Evolutionary conservation across 495 filamentous ascomycete genomes (phyloP).

Genomic region (Elaphomyces granulatus): DNA sequence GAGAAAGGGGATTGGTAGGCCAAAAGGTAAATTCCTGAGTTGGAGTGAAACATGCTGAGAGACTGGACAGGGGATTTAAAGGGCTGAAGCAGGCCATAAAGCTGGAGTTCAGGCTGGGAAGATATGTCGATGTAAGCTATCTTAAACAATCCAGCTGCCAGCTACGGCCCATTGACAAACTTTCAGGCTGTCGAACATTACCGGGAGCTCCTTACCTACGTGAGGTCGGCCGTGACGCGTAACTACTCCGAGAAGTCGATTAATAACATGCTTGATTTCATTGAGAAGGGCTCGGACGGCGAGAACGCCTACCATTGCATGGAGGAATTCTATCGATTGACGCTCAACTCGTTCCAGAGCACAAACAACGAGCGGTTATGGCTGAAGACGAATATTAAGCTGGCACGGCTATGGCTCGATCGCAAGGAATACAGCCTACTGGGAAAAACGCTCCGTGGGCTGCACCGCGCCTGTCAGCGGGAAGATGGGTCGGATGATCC

Average conservation of each 20-base stretch:
- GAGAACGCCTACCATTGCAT: constrained; percentile 69
- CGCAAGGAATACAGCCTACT: constrained; percentile 75
- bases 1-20: constrained; percentile 85
- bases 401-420: constrained; percentile 80
- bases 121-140: constrained; percentile 61
- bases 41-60: constrained; percentile 9
- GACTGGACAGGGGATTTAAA: constrained; percentile 66
- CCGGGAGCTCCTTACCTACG: constrained; percentile 87
- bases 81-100: constrained; percentile 96
- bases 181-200: constrained; percentile 90
- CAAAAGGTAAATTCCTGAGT: not conserved
- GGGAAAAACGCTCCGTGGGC: constrained; percentile 68
- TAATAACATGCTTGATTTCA: constrained; percentile 98
- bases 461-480: constrained; percentile 79
- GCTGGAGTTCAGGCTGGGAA: constrained; percentile 76
- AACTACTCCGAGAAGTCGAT: constrained; percentile 99
- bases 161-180: constrained; percentile 8
- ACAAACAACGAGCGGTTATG: constrained; percentile 96
- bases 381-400: constrained; percentile 97
- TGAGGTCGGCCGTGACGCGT: constrained; percentile 89
- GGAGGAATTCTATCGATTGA: constrained; percentile 91
- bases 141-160: not conserved
- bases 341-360: constrained; percentile 84
- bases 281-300: constrained; percentile 83
- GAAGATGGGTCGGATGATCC: constrained; percentile 86